Evolutionary conservation across 1,284 basidiomycete species (phyloP), one percentile per base, ranked within the genome.

Genomic region (Malassezia sp.): DNA sequence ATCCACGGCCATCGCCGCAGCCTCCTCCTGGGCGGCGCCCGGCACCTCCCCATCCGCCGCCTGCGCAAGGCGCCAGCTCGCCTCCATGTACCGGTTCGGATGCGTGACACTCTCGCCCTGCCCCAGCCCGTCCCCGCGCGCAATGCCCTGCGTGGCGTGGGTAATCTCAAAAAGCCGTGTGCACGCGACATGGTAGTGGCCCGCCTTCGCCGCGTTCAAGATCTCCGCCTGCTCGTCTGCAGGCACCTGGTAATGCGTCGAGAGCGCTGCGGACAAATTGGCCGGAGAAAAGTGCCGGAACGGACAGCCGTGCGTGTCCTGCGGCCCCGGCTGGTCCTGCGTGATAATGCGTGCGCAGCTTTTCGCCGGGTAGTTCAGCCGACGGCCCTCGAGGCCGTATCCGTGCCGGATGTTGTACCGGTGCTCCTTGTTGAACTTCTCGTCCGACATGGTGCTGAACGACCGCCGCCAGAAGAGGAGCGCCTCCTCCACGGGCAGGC

Each of bases 381-480:
- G 79, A 66, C 83, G 84, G 7, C 93, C 93, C 71, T 97, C 93
- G 33, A 95, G 75, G 35, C 93, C 93, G 69, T 84, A 99, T 8
- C 81, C 82, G 72, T 97, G 93, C 30, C 91, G 81, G 60, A 99
- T 90, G 62, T 97, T 97, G 73, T 99, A 99, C 60, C 81, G 82
- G 76, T 96, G 84, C 67, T 95, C 86, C 71, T 97, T 99, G 74
- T 89, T 90, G 74, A 97, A 99, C 72, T 90, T 85, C 73, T 97
- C 89, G 57, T 96, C 90, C 18, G 81, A 81, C 38, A 77, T 73
- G 35, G 72, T 76, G 23, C 71, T 71, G 70, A 93, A 96, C 26
- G 83, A 82, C 60, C 83, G 82, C 44, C 87, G 77, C 93, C 93
- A 99, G 73, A 96, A 97, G 6, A 80, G 73, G 42, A 96, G 73